Evolutionary conservation across 768 basidiomycete species (phyloP).

Genomic region (Mycena polygramma): DNA sequence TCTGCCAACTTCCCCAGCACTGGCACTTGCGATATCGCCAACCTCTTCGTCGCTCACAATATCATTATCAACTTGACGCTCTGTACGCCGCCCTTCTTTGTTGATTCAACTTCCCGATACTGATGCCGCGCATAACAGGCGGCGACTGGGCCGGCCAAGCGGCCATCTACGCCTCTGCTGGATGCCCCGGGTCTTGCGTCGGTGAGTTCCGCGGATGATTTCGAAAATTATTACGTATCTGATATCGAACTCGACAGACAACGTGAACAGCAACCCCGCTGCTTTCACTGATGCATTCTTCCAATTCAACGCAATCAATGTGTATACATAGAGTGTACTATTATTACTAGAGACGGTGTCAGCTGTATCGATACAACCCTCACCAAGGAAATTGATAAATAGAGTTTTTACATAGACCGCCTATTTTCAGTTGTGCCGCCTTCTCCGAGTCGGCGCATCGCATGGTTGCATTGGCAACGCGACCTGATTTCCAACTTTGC

Average conservation of each 20-base stretch:
- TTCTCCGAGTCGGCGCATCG: too few species aligned
- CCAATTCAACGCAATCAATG: conserved; percentile 68
- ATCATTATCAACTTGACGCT: conserved; percentile 73
- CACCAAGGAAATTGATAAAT: too few species aligned
- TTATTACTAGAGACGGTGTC: too few species aligned
- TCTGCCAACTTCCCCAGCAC: conserved; percentile 70
- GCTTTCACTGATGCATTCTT: conserved; percentile 77
- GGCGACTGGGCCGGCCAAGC: conserved; percentile 71
- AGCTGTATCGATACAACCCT: too few species aligned
- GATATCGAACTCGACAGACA: conserved; percentile 52
- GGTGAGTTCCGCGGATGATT: conserved; percentile 54
- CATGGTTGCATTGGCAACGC: too few species aligned
- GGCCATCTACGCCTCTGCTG: conserved; percentile 56
- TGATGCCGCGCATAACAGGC: conserved; percentile 38
- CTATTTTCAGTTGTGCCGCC: too few species aligned
- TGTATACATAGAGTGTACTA: conserved; percentile 39
- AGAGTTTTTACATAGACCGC: too few species aligned
- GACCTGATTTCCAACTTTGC: too few species aligned
- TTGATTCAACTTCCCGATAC: not conserved
- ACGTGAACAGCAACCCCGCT: conserved; percentile 71
- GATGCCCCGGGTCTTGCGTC: conserved; percentile 68
- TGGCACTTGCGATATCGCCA: conserved; percentile 68
- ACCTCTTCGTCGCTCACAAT: conserved; percentile 64
- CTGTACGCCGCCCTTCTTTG: conserved; percentile 42
- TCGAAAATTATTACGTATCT: not conserved